A percentile compares a stretch with the other conserved stretches of the same genome.
Conservation (phyloP, 192 early-diverging fungal species). For the Coemansia sp. region DNA sequence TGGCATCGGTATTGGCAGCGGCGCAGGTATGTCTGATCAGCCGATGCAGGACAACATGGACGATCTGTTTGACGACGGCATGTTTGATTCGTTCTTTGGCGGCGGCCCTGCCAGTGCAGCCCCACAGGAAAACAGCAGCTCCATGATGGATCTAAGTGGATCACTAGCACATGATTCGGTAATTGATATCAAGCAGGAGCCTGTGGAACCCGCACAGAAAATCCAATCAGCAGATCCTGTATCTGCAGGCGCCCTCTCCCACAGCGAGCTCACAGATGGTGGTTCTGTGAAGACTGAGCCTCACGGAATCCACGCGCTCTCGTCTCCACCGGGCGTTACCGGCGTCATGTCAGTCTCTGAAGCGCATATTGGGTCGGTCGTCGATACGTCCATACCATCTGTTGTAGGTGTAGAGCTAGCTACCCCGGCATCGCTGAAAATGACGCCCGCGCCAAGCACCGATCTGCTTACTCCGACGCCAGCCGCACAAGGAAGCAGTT, state of each 20-base stretch:
- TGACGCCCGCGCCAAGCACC: constrained; percentile 34
- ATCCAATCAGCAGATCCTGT: too few relatives aligned
- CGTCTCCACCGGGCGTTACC: constrained; percentile 33
- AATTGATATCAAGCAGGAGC: too few relatives aligned
- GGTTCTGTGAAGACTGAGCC: not conserved
- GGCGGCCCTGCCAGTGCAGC: constrained; percentile 16
- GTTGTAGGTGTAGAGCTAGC: constrained; percentile 21
- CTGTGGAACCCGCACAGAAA: too few relatives aligned
- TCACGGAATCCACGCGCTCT: constrained; percentile 10
- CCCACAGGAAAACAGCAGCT: too few relatives aligned
- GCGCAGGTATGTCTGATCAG: not conserved
- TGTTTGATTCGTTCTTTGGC: constrained; percentile 44
- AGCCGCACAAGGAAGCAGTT: too few relatives aligned
- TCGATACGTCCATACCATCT: constrained; percentile 9
- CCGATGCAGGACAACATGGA: constrained; percentile 19
- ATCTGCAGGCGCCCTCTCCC: too few relatives aligned
- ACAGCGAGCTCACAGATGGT: not conserved
- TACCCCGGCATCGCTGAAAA: constrained; percentile 32
- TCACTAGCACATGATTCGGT: too few relatives aligned
- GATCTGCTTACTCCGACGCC: constrained; percentile 38
- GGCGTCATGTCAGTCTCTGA: constrained; percentile 17
- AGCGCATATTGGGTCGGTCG: constrained; percentile 8
- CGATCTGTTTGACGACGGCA: constrained; percentile 39
- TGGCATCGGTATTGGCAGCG: not conserved
- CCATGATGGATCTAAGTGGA: too few relatives aligned